Evolutionary conservation across 2,329 filamentous ascomycete genomes (phyloP).

Genomic region (Cladobotryum mycophilum): DNA sequence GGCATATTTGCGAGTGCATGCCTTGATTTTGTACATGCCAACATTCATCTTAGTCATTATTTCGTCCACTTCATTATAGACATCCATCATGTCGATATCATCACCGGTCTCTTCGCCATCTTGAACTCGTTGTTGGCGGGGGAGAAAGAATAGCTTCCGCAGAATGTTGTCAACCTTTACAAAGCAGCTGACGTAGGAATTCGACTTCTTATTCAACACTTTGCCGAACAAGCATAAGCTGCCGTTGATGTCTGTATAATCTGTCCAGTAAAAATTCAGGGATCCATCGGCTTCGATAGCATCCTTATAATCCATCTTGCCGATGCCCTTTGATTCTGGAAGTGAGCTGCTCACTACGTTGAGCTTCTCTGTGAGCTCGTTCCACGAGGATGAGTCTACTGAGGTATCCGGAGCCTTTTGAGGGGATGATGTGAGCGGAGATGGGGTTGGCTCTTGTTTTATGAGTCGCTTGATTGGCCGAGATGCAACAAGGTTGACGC

Average conservation of each 20-base stretch:
- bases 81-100: constrained; percentile 77
- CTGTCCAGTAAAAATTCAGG: constrained; percentile 92
- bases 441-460: constrained; percentile 60
- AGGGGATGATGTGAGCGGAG: constrained; percentile 73
- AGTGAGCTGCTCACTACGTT: constrained; percentile 75
- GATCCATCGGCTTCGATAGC: constrained; percentile 93
- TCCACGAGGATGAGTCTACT: constrained; percentile 82
- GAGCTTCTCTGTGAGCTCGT: constrained; percentile 74
- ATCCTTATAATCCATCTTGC: constrained; percentile 77
- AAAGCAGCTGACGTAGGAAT: constrained; percentile 81
- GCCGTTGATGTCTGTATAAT: constrained; percentile 89
- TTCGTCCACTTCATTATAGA: constrained; percentile 81
- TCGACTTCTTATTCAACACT: constrained; percentile 80
- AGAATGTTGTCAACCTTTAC: constrained; percentile 93
- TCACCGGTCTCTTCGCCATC: constrained; percentile 65
- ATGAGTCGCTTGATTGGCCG: constrained; percentile 65
- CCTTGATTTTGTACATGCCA: constrained; percentile 87
- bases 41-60: constrained; percentile 86
- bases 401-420: constrained; percentile 50
- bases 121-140: constrained; percentile 55
- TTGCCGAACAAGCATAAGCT: constrained; percentile 94
- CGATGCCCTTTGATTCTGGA: constrained; percentile 56
- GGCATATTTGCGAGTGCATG: constrained; percentile 83
- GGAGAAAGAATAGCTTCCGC: constrained; percentile 88
- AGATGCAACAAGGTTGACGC: constrained; percentile 79